Conservation (phyloP, 805 yeast genomes). For the Scheffersomyces amazonensis region DNA sequence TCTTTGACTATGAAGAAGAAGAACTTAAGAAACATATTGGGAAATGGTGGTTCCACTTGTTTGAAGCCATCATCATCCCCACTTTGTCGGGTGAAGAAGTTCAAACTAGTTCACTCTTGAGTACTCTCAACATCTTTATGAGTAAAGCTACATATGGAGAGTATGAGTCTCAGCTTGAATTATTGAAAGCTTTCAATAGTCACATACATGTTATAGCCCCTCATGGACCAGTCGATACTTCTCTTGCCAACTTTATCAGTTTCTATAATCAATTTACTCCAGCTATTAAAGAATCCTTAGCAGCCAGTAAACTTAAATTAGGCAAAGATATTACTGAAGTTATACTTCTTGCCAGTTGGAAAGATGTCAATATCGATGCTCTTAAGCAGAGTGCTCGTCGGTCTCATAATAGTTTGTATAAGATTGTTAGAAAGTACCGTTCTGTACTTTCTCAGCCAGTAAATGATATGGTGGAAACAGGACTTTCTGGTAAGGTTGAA, state of each 20-base stretch:
- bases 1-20: constrained; percentile 64
- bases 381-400: constrained; percentile 89
- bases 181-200: constrained; percentile 61
- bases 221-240: constrained; percentile 21
- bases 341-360: constrained; percentile 92
- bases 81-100: constrained; percentile 33
- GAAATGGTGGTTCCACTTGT: constrained; percentile 90
- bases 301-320: constrained; percentile 47
- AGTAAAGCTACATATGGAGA: constrained; percentile 80
- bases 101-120: constrained; percentile 22
- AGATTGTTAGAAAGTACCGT: constrained; percentile 79
- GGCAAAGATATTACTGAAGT: constrained; percentile 83
- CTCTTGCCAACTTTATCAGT: constrained; percentile 54
- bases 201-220: constrained; percentile 43
- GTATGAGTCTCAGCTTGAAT: constrained; percentile 51
- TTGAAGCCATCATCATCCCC: constrained; percentile 70
- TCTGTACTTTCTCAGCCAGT: constrained; percentile 53
- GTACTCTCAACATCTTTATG: constrained; percentile 71
- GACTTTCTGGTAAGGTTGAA: constrained; percentile 29
- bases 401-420: constrained; percentile 82
- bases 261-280: constrained; percentile 68
- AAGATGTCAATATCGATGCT: constrained; percentile 91
- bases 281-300: constrained; percentile 44
- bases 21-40: constrained; percentile 51
- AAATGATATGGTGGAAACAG: constrained; percentile 55